Evolutionary conservation across 768 basidiomycete genomes (phyloP).

Genomic region (Termitomyces sp.): DNA sequence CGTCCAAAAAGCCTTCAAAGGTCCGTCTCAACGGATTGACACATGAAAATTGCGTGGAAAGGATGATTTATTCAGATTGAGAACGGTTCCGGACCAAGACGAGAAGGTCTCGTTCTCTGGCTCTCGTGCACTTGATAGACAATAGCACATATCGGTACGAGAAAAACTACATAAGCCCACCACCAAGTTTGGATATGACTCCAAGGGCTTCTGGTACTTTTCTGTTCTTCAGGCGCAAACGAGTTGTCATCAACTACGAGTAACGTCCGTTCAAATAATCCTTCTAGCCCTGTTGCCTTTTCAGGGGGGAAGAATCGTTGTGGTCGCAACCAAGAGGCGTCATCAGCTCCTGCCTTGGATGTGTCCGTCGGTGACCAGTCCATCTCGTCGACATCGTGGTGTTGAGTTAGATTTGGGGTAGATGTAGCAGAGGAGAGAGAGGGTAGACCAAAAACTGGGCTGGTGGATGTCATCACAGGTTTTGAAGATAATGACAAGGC

Average conservation of each 20-base stretch:
- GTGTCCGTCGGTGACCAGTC: conserved; percentile 66
- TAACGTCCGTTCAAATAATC: conserved; percentile 59
- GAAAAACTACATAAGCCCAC: conserved; percentile 28
- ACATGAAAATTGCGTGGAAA: background rate
- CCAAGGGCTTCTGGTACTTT: background rate
- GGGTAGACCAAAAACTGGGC: conserved; percentile 68
- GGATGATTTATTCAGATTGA: background rate
- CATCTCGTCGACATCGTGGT: conserved; percentile 42
- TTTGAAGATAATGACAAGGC: conserved; percentile 63
- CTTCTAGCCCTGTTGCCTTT: conserved; percentile 73
- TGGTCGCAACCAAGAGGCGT: conserved; percentile 57
- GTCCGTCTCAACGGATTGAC: background rate
- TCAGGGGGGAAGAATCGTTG: conserved; percentile 79
- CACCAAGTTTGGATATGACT: conserved; percentile 30
- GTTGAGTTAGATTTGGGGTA: conserved; percentile 18
- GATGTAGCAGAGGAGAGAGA: conserved; percentile 43
- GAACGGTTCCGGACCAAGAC: conserved; percentile 2
- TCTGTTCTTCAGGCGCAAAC: background rate
- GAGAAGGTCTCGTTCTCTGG: conserved; percentile 5
- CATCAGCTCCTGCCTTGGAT: conserved; percentile 18
- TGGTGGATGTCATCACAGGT: conserved; percentile 44
- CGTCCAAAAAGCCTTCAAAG: background rate
- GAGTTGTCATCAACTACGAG: conserved; percentile 45
- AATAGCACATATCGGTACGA: conserved; percentile 25
- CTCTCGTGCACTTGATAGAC: conserved; percentile 21